Evolutionary conservation across 768 basidiomycete species (phyloP).

Genomic region (Asterophora parasitica): DNA sequence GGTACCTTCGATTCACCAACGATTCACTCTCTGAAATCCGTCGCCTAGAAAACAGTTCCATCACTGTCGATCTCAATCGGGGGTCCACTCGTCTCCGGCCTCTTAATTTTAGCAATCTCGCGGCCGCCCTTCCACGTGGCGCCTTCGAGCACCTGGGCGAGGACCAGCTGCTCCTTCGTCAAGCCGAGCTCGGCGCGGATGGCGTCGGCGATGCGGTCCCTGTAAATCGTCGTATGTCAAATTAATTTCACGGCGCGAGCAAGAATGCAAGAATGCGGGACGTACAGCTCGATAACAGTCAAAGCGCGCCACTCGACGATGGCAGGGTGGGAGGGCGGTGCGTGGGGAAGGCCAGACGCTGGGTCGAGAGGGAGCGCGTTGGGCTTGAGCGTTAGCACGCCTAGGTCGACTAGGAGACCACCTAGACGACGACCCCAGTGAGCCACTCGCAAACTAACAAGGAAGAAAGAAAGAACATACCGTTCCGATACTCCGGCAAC

Average conservation of each 20-base stretch:
- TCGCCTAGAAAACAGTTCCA: conserved; percentile 71
- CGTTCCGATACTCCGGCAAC: conserved; percentile 93
- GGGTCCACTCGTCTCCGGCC: conserved; percentile 73
- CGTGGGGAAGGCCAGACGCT: conserved; percentile 51
- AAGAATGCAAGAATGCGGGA: too few relatives aligned
- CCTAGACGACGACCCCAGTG: conserved; percentile 38
- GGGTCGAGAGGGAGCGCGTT: conserved; percentile 47
- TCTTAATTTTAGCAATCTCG: conserved; percentile 78
- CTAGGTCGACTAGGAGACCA: conserved; percentile 82
- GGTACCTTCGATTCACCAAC: too few relatives aligned
- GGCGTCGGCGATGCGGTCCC: conserved; percentile 72
- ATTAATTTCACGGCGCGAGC: too few relatives aligned
- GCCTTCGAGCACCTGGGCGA: conserved; percentile 88
- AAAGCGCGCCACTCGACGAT: conserved; percentile 96
- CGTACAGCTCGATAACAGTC: conserved; percentile 89
- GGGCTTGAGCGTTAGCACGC: conserved; percentile 67
- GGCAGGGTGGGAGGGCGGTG: conserved; percentile 77
- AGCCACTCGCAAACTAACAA: not conserved
- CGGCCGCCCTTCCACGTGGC: conserved; percentile 98
- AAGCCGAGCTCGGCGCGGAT: conserved; percentile 60
- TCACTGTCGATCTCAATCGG: conserved; percentile 86
- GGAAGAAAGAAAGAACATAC: conserved; percentile 29
- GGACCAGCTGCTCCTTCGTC: conserved; percentile 48
- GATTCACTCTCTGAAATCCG: too few relatives aligned
- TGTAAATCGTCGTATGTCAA: too few relatives aligned